Base-by-base conservation (phyloP, 176 grass and related monocot genomes). In the Tuctoria greenei region DNA sequence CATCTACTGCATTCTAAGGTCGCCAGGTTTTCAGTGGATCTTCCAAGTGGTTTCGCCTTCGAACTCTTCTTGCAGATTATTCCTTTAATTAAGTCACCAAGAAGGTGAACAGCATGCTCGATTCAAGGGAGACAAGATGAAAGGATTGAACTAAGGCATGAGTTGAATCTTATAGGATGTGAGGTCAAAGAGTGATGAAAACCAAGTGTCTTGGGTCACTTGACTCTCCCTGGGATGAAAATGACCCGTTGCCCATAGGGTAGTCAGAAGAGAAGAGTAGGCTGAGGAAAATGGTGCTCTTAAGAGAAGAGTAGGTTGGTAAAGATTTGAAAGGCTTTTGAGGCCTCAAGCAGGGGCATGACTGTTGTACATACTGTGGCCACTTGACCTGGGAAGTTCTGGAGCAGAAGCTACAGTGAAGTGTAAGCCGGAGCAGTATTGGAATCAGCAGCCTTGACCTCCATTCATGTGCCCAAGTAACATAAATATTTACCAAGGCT, bases 31-130 rank as follows among this genome's bases (percentile, higher is more conserved):
- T 31, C 24, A 61, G 6, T 43, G 72, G 24, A 27, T 42, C 39
- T 74, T n/a, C 20, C 0, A 7, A 38, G 10, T 72, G 67, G 45
- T 17, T 28, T 28, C n/a, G 14, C 5, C 24, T 72, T 37, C 4
- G 5, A 46, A 46, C 12, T 46, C 44, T 46, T 20, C 24, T 11
- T 73, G 71, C 71, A 59, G 4, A 25, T 38, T 42, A 26, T 15
- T 59, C 40, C 14, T 73, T 40, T 73, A 59, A 73, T 58, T 52
- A 40, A 73, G 35, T 24, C 35, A 57, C 36, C 51, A 57, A 40
- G 39, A 9, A 26, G 51, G 36, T 73, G 21, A 26, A 58, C 51
- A 57, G 25, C 36, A 25, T 73, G 21, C 52, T 58, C 24, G 15
- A 58, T 58, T 73, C 14, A 5, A 56, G 15, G n/a, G 52, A 23